phyloP scores from a whole-genome alignment of 1,284 basidiomycete species.

The Tilletiopsis washingtonensis region DNA sequence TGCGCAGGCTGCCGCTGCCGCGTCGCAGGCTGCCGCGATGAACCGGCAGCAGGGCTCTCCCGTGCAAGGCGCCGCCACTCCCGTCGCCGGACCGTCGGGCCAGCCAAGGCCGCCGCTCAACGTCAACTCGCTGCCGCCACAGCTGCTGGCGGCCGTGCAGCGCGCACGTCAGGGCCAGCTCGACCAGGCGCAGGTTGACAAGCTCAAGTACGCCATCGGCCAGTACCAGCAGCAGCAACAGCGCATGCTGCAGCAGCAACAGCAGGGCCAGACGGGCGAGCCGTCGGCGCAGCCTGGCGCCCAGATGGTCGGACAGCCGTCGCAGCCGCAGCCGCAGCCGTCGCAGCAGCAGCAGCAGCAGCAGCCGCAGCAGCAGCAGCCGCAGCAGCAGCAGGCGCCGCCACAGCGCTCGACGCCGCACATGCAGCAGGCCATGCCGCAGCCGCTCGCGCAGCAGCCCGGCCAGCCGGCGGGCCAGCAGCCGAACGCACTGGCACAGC shows the following conservation, averaged over 20 bases:
- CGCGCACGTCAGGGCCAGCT: not conserved
- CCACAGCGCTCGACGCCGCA: not conserved
- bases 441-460: not conserved
- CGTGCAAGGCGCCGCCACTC: not conserved
- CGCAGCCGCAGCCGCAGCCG: not conserved
- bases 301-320: not conserved
- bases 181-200: not conserved
- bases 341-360: not conserved
- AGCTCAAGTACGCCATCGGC: not conserved
- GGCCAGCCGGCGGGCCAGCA: not conserved
- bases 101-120: not conserved
- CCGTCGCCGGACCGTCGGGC: not conserved
- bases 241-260: not conserved
- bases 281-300: not conserved
- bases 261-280: not conserved
- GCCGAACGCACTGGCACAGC: not conserved
- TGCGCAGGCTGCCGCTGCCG: constrained; percentile 6
- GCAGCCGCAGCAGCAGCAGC: not conserved
- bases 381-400: not conserved
- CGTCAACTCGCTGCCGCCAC: not conserved
- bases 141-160: not conserved
- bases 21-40: constrained; percentile 6
- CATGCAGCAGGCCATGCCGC: not conserved
- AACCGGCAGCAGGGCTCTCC: constrained; percentile 1
- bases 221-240: not conserved